Conservation (phyloP, 768 basidiomycete species). For the Auriscalpium orientale region DNA sequence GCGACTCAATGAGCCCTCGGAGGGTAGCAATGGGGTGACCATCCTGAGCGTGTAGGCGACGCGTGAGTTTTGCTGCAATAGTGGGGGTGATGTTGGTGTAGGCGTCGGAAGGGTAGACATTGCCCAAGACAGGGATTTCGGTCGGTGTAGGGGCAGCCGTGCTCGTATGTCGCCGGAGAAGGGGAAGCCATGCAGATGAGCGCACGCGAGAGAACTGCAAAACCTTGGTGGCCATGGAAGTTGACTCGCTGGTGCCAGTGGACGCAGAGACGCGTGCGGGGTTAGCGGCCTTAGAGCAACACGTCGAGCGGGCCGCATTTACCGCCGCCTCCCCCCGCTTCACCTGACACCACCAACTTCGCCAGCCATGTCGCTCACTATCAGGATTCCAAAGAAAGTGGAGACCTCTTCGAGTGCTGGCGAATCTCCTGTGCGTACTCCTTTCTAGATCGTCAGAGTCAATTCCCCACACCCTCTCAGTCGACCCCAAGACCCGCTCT, state of each 20-base stretch:
- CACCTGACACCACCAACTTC: not conserved
- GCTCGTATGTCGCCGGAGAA: not conserved
- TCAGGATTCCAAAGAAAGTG: constrained; percentile 9
- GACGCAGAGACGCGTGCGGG: no score
- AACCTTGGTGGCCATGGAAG: not conserved
- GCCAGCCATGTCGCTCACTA: constrained; percentile 6
- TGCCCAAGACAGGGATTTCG: constrained; percentile 47
- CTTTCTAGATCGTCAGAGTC: no score
- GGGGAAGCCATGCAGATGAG: not conserved
- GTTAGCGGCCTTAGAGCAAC: no score
- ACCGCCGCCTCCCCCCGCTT: not conserved
- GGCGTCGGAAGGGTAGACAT: constrained; percentile 65
- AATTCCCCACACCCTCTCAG: no score
- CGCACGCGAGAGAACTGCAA: not conserved
- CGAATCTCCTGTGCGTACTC: no score
- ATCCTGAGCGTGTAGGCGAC: constrained; percentile 66
- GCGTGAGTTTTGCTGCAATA: constrained; percentile 74
- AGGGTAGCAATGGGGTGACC: constrained; percentile 85
- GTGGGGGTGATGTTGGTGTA: constrained; percentile 81
- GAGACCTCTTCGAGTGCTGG: not conserved
- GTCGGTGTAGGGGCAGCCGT: constrained; percentile 1
- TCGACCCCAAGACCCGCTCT: not conserved
- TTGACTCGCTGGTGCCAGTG: no score
- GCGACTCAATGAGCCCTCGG: constrained; percentile 73
- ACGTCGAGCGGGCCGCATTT: no score